A percentile compares a stretch with the other conserved stretches of the same genome.
phyloP scores from a whole-genome alignment of 164 flowering plant species.

The Magnolia kwangsiensis region DNA sequence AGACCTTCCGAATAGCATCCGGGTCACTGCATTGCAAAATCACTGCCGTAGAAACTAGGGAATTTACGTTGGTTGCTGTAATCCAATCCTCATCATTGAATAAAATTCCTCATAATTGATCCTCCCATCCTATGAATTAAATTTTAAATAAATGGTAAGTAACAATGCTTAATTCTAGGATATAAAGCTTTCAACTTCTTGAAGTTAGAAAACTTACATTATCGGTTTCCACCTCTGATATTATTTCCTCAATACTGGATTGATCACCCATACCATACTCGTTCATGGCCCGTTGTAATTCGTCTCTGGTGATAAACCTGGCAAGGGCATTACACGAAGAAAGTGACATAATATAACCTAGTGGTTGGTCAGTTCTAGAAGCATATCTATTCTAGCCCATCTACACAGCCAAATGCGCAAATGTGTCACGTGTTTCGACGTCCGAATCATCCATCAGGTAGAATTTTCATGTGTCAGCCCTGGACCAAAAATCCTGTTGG shows the following conservation, averaged over 20 bases:
- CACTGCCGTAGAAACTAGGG: not conserved
- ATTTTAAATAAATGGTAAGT: conserved; percentile 4
- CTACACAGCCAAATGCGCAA: not conserved
- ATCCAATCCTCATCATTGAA: conserved; percentile 66
- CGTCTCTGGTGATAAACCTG: conserved; percentile 76
- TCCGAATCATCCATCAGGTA: not conserved
- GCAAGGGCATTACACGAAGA: not conserved
- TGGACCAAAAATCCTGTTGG: not conserved
- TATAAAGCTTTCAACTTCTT: not conserved
- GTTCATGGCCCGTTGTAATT: conserved; percentile 66
- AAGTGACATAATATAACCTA: not conserved
- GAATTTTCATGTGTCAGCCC: not conserved
- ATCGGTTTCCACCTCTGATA: conserved; percentile 77
- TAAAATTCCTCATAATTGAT: conserved; percentile 61
- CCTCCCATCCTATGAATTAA: conserved; percentile 51
- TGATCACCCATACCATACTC: conserved; percentile 73
- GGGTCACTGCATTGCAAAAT: no score
- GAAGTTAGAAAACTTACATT: conserved; percentile 43
- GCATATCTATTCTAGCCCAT: not conserved
- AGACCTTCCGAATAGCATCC: no score
- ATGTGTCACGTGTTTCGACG: not conserved
- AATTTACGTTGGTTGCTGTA: not conserved
- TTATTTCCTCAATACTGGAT: conserved; percentile 58
- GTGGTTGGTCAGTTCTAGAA: not conserved
- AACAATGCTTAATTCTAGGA: not conserved